These are phyloP conservation scores for Ammopiptanthus mongolicus DNA, from an alignment of 306 rosid species.

Conservation along the genomic window DNA sequence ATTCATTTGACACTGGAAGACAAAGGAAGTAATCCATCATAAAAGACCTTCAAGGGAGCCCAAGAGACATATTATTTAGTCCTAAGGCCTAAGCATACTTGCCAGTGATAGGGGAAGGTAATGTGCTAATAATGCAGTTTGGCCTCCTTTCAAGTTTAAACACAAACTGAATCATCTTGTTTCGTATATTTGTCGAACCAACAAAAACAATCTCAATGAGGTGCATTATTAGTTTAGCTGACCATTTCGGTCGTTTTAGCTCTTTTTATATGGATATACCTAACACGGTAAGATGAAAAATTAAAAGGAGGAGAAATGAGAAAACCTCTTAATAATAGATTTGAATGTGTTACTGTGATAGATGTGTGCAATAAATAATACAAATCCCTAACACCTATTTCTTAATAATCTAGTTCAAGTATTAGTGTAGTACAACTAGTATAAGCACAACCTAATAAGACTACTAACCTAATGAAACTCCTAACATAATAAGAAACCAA, in stretches of 20 bases:
- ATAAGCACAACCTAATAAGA: neutral
- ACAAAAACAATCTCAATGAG: neutral
- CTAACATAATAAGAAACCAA: neutral
- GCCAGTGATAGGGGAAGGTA: neutral
- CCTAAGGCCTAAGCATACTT: neutral
- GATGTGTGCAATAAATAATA: neutral
- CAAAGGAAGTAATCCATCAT: neutral
- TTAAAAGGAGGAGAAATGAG: neutral
- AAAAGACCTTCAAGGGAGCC: neutral
- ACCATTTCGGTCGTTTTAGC: neutral
- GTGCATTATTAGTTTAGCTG: neutral
- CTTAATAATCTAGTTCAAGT: neutral
- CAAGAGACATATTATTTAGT: neutral
- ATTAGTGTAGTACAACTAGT: neutral
- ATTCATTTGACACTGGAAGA: neutral
- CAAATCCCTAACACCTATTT: neutral
- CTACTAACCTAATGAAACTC: neutral
- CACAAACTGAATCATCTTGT: neutral
- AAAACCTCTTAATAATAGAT: neutral
- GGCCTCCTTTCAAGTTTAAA: neutral
- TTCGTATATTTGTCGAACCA: neutral
- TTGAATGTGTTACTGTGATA: neutral
- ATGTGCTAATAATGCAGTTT: neutral
- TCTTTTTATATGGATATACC: neutral
- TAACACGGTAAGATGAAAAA: neutral